phyloP scores from a whole-genome alignment of 306 rosid genomes.

The Abrus precatorius region DNA sequence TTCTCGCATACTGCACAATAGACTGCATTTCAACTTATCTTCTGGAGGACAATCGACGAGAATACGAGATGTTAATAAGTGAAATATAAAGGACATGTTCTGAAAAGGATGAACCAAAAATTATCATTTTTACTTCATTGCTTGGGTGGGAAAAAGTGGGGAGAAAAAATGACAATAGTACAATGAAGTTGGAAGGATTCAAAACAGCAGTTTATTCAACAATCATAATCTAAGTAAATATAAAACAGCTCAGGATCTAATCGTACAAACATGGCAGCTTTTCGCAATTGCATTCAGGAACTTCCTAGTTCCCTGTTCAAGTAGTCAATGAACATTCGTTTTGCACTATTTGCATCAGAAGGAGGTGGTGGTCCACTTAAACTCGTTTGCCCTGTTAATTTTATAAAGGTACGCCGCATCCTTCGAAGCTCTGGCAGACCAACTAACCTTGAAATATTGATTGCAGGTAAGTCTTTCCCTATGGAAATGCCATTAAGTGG shows the following conservation, averaged over 20 bases:
- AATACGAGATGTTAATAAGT: background rate
- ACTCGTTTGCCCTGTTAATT: slow-evolving; percentile 93
- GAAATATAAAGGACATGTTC: slow-evolving; percentile 13
- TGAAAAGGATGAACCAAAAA: background rate
- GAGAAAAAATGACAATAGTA: background rate
- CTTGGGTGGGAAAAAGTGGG: background rate
- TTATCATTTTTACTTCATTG: slow-evolving; percentile 21
- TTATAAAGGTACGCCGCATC: slow-evolving; percentile 81
- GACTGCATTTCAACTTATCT: background rate
- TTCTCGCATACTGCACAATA: background rate
- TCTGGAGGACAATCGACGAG: background rate
- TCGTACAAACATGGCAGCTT: slow-evolving; percentile 26
- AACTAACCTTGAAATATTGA: slow-evolving; percentile 70
- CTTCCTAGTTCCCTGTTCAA: slow-evolving; percentile 90
- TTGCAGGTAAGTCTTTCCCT: slow-evolving; percentile 72
- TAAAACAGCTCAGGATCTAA: slow-evolving; percentile 23
- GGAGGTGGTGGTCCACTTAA: slow-evolving; percentile 93
- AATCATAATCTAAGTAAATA: slow-evolving; percentile 15
- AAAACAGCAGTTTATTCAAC: slow-evolving; percentile 11
- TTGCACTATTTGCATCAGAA: slow-evolving; percentile 85
- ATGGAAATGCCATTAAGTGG: slow-evolving; percentile 75
- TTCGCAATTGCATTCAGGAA: slow-evolving; percentile 51
- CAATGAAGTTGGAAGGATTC: background rate
- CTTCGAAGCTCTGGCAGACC: slow-evolving; percentile 93
- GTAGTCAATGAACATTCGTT: slow-evolving; percentile 96